Base-by-base conservation (phyloP, 1,139 yeast genomes). In the Geotrichum europaeum region DNA sequence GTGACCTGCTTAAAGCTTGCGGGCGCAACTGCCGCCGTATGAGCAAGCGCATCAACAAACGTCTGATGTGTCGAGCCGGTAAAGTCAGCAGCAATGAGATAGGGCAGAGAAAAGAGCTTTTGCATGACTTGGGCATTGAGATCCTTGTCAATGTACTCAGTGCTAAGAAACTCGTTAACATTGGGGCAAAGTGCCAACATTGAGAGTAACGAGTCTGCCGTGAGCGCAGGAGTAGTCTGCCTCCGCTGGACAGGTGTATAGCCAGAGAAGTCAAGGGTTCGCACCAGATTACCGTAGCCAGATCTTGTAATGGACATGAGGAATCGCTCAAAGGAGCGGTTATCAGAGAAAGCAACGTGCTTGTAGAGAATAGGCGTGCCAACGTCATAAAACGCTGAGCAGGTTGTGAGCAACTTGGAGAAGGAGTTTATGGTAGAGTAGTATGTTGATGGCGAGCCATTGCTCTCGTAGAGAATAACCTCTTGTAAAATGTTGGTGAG, bases 161-260 rank as follows among this genome's bases (percentile, higher is more conserved):
- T 83, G 1, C 91, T 95, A 63, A 90, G 76, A 72, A 91, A 89
- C 71, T 91, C 96, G 28, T 83, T 75, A 59, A 91, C 75, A 66
- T 87, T 86, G 0, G 91, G 89, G 10, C 84, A 79, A 65, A 84
- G 74, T 58, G 76, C 72, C 50, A 91, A 76, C 60, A 90, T 89
- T 47, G 80, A n/a, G 77, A 57, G 82, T 72, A 66, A 60, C 13
- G 36, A 24, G 40, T 36, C 53, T 7, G 30, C 25, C 2, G 97
- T 91, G 34, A 78, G 75, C 54, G 86, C 79, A 0, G 97, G 91
- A 9, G 89, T 89, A 0, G 97, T 88, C 65, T 97, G 79, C 3
- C 97, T 97, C 58, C 91, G 78, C 0, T 97, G 97, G 58, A 92
- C 86, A 1, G 95, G 87, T 0, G 97, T 90, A 71, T 91, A 87